Evolutionary conservation across 2,329 filamentous ascomycete genomes (phyloP), one percentile per base, ranked within the genome.

Genomic region (Leptodontidium sp.): DNA sequence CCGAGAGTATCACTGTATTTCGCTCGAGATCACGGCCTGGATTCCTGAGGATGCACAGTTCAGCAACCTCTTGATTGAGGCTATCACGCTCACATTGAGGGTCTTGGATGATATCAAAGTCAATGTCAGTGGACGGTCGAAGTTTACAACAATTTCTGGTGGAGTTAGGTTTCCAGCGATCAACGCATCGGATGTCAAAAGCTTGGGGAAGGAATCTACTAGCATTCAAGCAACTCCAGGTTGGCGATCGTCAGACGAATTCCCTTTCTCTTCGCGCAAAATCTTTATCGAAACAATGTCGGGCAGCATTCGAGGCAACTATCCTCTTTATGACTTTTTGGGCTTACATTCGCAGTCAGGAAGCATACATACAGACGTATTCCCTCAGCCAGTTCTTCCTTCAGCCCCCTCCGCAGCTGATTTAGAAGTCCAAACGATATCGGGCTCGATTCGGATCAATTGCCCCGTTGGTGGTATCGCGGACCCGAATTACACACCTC

Each of bases 1-100:
- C 14, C 21, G 43, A 29, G 62, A 53, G 4, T 66, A 50, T 2
- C 75, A 75, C 58, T 78, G 76, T 58, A 68, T 78, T 26, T 76
- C 73, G 29, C 17, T 78, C 11, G 73, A 74, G 45, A 72, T 78
- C 40, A 77, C 73, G 15, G 76, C 73, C 50, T 78, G 75, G 75
- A 65, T 78, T 52, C 77, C 76, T n/a, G 74, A 77, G 29, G 66
- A 73, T 69, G 69, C 70, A 24, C 40, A 74, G 43, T 71, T 78
- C 4, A 66, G 63, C 2, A 66, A 68, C 3, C 52, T 78, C 4
- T 29, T 68, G 8, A 67, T 78, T 11, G 67, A 74, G 26, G 55
- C 72, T 43, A 68, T 72, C 52, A 67, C 71, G 38, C 72, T 78
- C 45, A 68, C 58, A 1, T 49, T 77, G 7, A 67, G 70, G 45